Evolutionary conservation across 176 grass and related monocot species (phyloP).

Genomic region (Otatea glauca): DNA sequence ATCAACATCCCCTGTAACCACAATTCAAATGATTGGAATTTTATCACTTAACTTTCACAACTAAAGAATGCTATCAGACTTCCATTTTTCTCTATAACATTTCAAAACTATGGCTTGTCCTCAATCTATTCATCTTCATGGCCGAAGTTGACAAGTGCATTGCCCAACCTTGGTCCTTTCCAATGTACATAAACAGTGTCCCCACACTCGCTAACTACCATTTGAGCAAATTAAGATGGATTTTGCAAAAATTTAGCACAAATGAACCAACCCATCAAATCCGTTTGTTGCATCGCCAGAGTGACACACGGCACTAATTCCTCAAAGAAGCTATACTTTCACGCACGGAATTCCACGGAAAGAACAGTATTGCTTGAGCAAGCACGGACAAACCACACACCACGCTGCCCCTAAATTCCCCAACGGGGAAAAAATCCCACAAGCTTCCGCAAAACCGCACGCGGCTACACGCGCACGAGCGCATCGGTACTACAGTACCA

Average conservation of each 20-base stretch:
- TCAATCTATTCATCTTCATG: not conserved
- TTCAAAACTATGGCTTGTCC: not conserved
- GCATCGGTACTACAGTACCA: not conserved
- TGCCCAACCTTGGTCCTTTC: too few relatives aligned
- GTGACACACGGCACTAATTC: not conserved
- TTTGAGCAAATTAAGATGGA: too few relatives aligned
- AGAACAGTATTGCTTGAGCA: not conserved
- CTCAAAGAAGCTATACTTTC: not conserved
- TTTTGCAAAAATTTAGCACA: too few relatives aligned
- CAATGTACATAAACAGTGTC: too few relatives aligned
- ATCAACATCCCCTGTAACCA: too few relatives aligned
- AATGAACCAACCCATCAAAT: too few relatives aligned
- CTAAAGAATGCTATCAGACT: too few relatives aligned
- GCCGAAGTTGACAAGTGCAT: not conserved
- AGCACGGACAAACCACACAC: not conserved
- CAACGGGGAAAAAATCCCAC: constrained; percentile 12
- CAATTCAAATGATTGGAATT: too few relatives aligned
- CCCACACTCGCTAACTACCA: too few relatives aligned
- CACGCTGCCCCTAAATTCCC: not conserved
- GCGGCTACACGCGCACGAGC: not conserved
- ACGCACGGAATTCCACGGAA: not conserved
- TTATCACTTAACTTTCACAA: too few relatives aligned
- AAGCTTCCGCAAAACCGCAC: constrained; percentile 6
- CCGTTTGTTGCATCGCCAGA: not conserved
- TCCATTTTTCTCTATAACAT: not conserved